Percentiles rank a stretch among this genome's conserved stretches.
These are phyloP conservation scores for Carex sylvatica DNA, from an alignment of 202 grass and related monocot genomes.

Conservation along the genomic window DNA sequence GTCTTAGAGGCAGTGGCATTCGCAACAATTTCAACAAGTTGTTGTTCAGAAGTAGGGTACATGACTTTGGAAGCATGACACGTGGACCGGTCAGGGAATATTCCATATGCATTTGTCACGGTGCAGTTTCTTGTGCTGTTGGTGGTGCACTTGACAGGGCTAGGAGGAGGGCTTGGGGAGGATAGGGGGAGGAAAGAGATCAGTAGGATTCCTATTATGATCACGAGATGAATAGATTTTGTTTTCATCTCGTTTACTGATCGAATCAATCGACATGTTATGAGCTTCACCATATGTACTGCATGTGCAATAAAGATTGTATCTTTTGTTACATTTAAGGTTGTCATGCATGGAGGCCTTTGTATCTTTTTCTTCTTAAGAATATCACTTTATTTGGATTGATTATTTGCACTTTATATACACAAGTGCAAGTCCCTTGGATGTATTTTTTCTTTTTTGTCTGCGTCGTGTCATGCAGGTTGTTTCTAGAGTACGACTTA, in stretches of 20 bases:
- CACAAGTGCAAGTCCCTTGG: no score
- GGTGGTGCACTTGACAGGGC: conserved; percentile 27
- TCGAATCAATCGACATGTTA: no score
- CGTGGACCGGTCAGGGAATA: conserved; percentile 58
- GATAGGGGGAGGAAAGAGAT: neutral
- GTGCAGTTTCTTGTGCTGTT: conserved; percentile 38
- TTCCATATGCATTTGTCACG: conserved; percentile 61
- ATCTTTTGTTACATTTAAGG: no score
- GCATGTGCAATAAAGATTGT: no score
- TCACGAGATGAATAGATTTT: neutral
- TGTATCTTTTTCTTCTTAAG: no score
- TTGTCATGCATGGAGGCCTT: no score
- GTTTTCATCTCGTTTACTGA: neutral
- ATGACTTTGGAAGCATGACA: conserved; percentile 45
- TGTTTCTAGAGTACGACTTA: no score
- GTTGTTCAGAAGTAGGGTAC: conserved; percentile 58
- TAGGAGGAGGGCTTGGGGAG: conserved; percentile 30
- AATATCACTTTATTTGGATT: no score
- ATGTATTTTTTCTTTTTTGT: no score
- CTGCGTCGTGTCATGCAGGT: no score
- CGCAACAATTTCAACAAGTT: conserved; percentile 48
- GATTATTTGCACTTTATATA: no score
- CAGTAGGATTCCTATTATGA: neutral
- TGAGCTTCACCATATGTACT: no score
- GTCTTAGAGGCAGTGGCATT: conserved; percentile 26